phyloP scores from a whole-genome alignment of 805 yeast species.

The Metschnikowia picachoensis region DNA sequence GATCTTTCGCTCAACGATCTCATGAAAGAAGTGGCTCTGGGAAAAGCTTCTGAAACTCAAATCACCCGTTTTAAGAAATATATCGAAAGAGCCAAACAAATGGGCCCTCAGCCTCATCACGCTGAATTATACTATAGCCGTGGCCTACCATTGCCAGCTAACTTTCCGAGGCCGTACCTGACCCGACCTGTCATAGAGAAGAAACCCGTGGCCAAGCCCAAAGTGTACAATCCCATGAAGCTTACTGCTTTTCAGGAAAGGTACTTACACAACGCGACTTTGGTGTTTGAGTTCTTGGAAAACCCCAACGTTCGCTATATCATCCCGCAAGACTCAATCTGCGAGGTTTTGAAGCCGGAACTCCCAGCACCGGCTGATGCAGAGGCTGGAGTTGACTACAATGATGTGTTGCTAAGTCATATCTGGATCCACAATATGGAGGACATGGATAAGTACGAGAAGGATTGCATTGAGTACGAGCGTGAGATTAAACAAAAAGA shows the following conservation, averaged over 20 bases:
- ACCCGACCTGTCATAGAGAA: conserved; percentile 12
- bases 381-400: conserved; percentile 20
- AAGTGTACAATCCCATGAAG: conserved; percentile 45
- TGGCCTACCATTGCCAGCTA: conserved; percentile 18
- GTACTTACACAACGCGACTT: conserved; percentile 61
- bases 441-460: conserved; percentile 46
- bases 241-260: conserved; percentile 76
- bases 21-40: conserved; percentile 85
- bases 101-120: conserved; percentile 56
- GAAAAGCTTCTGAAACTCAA: conserved; percentile 68
- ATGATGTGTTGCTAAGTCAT: conserved; percentile 46
- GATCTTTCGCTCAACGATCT: conserved; percentile 64
- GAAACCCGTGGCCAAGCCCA: conserved; percentile 17
- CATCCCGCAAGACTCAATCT: conserved; percentile 72
- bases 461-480: conserved; percentile 28
- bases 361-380: conserved; percentile 24
- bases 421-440: conserved; percentile 48
- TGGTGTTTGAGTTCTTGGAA: conserved; percentile 83
- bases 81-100: conserved; percentile 70
- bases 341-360: conserved; percentile 46
- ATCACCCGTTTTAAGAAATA: conserved; percentile 76
- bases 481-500: conserved; percentile 26
- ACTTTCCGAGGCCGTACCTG: conserved; percentile 17
- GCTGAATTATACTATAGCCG: conserved; percentile 24
- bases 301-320: conserved; percentile 68